phyloP scores from a whole-genome alignment of 1,139 yeast species.

The Taphrina wiesneri region DNA sequence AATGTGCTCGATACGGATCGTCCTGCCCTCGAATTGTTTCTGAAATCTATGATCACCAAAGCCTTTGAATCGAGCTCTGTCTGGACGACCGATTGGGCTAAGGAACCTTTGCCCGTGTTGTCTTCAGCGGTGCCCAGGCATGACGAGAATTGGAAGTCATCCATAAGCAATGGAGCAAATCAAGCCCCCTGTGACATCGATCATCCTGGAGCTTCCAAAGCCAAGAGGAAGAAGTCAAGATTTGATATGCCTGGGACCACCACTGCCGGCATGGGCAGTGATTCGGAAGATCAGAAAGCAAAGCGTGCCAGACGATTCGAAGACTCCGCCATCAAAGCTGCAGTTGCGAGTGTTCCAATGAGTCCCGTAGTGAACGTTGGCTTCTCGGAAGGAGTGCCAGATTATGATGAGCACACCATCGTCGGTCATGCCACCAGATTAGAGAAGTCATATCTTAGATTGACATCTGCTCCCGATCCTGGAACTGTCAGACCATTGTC shows the following conservation, averaged over 20 bases:
- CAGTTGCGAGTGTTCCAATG: constrained; percentile 33
- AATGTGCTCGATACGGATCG: constrained; percentile 44
- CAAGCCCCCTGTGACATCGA: constrained; percentile 22
- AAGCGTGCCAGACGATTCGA: constrained; percentile 24
- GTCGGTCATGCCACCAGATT: constrained; percentile 66
- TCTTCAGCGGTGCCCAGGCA: constrained; percentile 54
- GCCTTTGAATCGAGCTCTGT: constrained; percentile 56
- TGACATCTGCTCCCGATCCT: constrained; percentile 93
- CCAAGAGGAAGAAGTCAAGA: constrained; percentile 34
- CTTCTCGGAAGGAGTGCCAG: constrained; percentile 30
- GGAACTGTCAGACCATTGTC: constrained; percentile 71
- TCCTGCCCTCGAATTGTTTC: constrained; percentile 47
- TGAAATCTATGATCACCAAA: constrained; percentile 53
- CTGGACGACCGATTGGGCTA: constrained; percentile 61
- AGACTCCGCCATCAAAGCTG: neutral
- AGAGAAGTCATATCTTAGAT: constrained; percentile 76
- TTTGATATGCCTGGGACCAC: constrained; percentile 32
- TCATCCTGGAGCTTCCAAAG: neutral
- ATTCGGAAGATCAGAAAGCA: constrained; percentile 32
- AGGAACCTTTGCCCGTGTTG: constrained; percentile 45
- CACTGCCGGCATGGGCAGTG: constrained; percentile 33
- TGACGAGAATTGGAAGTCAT: constrained; percentile 34
- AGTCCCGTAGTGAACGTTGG: neutral
- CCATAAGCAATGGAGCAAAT: neutral
- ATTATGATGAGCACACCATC: constrained; percentile 46